These are phyloP conservation scores for Alternaria sp. DNA, from an alignment of 2,329 filamentous ascomycete species.

Conservation along the genomic window DNA sequence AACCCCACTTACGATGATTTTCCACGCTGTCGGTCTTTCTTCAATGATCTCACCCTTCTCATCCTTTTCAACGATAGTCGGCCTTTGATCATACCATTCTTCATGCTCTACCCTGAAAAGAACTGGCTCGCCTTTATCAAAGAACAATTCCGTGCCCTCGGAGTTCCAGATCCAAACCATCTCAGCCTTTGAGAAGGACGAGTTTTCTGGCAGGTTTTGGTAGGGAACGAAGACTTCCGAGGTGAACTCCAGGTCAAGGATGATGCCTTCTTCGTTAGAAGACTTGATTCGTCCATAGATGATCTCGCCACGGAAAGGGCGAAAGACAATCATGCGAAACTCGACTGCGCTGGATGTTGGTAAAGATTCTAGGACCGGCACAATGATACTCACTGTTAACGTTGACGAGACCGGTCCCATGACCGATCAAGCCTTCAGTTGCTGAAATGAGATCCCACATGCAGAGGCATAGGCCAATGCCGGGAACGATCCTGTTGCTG, in stretches of 20 bases:
- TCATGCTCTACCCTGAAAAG: conserved; percentile 86
- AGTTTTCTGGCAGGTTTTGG: conserved; percentile 45
- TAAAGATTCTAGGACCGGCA: not conserved
- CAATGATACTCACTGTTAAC: conserved; percentile 75
- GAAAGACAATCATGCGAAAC: conserved; percentile 91
- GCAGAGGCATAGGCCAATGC: conserved; percentile 90
- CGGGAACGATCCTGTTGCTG: conserved; percentile 95
- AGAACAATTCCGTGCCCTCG: conserved; percentile 77
- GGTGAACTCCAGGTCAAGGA: conserved; percentile 88
- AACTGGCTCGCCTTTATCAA: conserved; percentile 89
- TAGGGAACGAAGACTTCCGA: conserved; percentile 83
- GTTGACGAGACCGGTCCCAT: conserved; percentile 90
- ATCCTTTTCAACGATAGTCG: conserved; percentile 75
- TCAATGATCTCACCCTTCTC: conserved; percentile 69
- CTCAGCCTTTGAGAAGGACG: conserved; percentile 77
- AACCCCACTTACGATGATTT: conserved; percentile 60
- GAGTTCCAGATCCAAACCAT: conserved; percentile 86
- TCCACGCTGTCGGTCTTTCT: conserved; percentile 74
- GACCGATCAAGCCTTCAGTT: conserved; percentile 92
- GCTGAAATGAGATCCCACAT: conserved; percentile 90
- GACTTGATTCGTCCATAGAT: conserved; percentile 84
- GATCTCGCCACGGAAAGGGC: conserved; percentile 94
- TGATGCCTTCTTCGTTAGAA: conserved; percentile 75
- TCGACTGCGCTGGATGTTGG: conserved; percentile 67
- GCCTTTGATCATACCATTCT: conserved; percentile 89